phyloP scores from a whole-genome alignment of 257 asterid genomes.

The Solanum stenotomum region DNA sequence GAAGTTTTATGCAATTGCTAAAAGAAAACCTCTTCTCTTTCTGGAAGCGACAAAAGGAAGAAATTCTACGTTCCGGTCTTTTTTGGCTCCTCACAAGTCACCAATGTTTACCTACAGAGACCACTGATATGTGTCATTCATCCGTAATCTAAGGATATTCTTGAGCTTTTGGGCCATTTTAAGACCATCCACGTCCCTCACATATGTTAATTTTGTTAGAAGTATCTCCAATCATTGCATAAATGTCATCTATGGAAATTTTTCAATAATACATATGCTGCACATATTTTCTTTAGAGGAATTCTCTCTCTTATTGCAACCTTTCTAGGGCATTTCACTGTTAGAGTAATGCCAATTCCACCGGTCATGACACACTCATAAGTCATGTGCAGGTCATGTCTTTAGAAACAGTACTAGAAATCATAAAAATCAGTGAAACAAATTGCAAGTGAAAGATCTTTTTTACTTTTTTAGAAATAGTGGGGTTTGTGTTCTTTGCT shows the following conservation, averaged over 20 bases:
- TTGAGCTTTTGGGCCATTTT: not conserved
- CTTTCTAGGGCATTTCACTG: not conserved
- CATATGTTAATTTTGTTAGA: not conserved
- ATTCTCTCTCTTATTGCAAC: not conserved
- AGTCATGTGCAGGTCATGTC: too few species aligned
- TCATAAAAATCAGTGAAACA: not conserved
- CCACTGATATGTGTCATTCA: not conserved
- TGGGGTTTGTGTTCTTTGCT: not conserved
- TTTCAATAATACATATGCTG: not conserved
- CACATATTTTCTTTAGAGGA: not conserved
- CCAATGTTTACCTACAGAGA: not conserved
- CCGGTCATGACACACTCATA: too few species aligned
- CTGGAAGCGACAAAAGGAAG: conserved; percentile 19
- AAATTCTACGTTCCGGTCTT: conserved; percentile 10
- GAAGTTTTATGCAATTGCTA: conserved; percentile 1
- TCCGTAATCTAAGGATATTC: not conserved
- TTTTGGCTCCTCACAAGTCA: not conserved
- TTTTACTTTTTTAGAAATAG: not conserved
- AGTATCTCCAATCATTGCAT: not conserved
- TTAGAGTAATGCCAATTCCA: not conserved
- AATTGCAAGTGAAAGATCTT: not conserved
- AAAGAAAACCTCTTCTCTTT: conserved; percentile 12
- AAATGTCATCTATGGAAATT: not conserved
- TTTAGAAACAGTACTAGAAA: not conserved
- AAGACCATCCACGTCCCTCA: not conserved